Evolutionary conservation across 768 basidiomycete species (phyloP).

Genomic region (Auricularia cornea): DNA sequence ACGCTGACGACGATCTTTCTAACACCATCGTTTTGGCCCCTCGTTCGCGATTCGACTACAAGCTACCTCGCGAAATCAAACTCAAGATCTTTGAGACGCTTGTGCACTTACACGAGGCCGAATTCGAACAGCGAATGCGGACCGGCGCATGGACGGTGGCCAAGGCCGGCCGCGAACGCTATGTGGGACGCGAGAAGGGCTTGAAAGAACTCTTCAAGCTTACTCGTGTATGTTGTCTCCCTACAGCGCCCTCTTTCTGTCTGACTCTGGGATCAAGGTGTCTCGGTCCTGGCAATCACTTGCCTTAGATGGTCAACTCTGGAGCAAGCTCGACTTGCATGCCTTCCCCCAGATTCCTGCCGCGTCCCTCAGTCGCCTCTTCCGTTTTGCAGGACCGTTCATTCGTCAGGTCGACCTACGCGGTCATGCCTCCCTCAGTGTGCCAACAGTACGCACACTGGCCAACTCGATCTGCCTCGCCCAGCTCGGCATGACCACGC

Average conservation of each 20-base stretch:
- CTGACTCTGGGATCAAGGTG: conserved; percentile 36
- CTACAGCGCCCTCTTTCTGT: neutral
- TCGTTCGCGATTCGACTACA: conserved; percentile 44
- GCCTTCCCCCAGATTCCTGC: conserved; percentile 48
- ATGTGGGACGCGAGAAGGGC: conserved; percentile 70
- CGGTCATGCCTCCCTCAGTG: conserved; percentile 47
- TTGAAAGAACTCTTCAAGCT: conserved; percentile 70
- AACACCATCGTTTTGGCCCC: conserved; percentile 8
- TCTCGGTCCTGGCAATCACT: conserved; percentile 69
- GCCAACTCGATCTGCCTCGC: conserved; percentile 17
- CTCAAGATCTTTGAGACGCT: conserved; percentile 50
- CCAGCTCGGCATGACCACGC: neutral
- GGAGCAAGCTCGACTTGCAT: conserved; percentile 56
- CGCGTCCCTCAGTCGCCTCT: conserved; percentile 43
- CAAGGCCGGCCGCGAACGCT: conserved; percentile 56
- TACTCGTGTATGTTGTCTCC: conserved; percentile 54
- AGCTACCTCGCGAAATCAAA: conserved; percentile 63
- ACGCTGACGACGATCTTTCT: neutral
- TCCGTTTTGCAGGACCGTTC: conserved; percentile 54
- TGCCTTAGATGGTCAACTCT: conserved; percentile 82
- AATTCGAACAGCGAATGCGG: conserved; percentile 37
- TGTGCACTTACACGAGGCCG: conserved; percentile 49
- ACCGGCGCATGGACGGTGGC: conserved; percentile 51
- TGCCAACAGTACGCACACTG: conserved; percentile 44
- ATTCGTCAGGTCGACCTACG: conserved; percentile 51